These are phyloP conservation scores for Termitomyces sp. DNA, from an alignment of 1,284 basidiomycete species.

Conservation along the genomic window DNA sequence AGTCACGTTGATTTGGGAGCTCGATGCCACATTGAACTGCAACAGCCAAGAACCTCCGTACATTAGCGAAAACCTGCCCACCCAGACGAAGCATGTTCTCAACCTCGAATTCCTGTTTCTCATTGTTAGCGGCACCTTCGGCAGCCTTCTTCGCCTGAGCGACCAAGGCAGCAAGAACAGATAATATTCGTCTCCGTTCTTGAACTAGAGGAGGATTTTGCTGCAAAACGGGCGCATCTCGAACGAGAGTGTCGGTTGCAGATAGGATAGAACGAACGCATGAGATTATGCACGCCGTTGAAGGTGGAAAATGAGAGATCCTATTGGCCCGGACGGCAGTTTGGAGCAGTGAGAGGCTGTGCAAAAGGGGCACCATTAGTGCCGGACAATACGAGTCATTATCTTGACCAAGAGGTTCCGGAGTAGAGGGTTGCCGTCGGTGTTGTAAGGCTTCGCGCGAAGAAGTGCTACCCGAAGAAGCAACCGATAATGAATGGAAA, in stretches of 20 bases:
- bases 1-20: constrained; percentile 52
- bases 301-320: constrained; percentile 78
- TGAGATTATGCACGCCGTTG: constrained; percentile 87
- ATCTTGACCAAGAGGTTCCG: constrained; percentile 39
- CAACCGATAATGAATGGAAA: constrained; percentile 42
- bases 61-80: constrained; percentile 69
- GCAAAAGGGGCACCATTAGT: constrained; percentile 73
- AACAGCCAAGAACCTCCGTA: constrained; percentile 65
- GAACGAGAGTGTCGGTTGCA: constrained; percentile 80
- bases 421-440: constrained; percentile 41
- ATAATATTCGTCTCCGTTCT: constrained; percentile 80
- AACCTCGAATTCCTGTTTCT: constrained; percentile 51
- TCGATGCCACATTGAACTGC: constrained; percentile 78
- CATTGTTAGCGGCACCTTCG: constrained; percentile 44
- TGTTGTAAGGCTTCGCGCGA: constrained; percentile 30
- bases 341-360: constrained; percentile 82
- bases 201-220: constrained; percentile 64
- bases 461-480: constrained; percentile 50
- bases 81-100: constrained; percentile 70
- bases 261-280: constrained; percentile 89
- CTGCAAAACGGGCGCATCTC: constrained; percentile 73
- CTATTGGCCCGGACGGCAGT: constrained; percentile 77
- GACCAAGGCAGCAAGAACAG: constrained; percentile 81
- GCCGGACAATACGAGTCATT: constrained; percentile 63
- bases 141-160: constrained; percentile 80